Evolutionary conservation across 495 filamentous ascomycete species (phyloP).

Genomic region (Penicillium argentinense): DNA sequence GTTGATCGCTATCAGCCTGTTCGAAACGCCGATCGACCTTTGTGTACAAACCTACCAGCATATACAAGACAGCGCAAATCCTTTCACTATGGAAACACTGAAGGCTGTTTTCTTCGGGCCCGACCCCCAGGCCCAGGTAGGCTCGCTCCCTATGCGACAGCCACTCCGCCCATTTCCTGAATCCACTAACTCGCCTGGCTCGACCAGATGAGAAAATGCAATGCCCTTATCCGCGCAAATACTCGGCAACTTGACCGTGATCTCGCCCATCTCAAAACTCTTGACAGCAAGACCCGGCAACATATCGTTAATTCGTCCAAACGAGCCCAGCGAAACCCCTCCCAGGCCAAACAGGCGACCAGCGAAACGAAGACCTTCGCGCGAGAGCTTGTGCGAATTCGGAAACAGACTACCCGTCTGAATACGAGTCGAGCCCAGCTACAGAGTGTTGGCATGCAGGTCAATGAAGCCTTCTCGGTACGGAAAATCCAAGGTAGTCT

Average conservation of each 20-base stretch:
- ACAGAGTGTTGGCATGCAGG: slow-evolving; percentile 94
- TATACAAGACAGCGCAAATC: too few relatives aligned
- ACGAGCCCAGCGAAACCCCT: slow-evolving; percentile 74
- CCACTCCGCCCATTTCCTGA: too few relatives aligned
- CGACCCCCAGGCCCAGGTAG: slow-evolving; percentile 86
- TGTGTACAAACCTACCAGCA: background rate
- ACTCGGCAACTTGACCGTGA: slow-evolving; percentile 95
- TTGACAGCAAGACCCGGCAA: slow-evolving; percentile 83
- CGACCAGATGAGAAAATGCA: slow-evolving; percentile 88
- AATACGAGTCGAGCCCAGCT: slow-evolving; percentile 88
- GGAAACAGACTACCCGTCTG: slow-evolving; percentile 70
- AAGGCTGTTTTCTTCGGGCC: slow-evolving; percentile 88
- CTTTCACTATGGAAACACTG: slow-evolving; percentile 73
- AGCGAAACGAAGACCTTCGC: slow-evolving; percentile 84
- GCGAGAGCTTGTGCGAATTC: slow-evolving; percentile 78
- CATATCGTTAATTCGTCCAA: slow-evolving; percentile 76
- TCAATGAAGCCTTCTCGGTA: slow-evolving; percentile 93
- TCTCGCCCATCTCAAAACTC: slow-evolving; percentile 67
- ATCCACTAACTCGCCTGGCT: background rate
- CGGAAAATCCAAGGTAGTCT: slow-evolving; percentile 96
- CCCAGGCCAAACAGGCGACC: slow-evolving; percentile 70
- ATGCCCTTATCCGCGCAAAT: slow-evolving; percentile 84
- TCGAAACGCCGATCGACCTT: background rate
- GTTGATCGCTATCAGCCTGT: background rate
- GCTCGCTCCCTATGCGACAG: slow-evolving; percentile 4